Conservation (phyloP, 768 basidiomycete genomes). For the Hygrophoropsis aurantiaca region DNA sequence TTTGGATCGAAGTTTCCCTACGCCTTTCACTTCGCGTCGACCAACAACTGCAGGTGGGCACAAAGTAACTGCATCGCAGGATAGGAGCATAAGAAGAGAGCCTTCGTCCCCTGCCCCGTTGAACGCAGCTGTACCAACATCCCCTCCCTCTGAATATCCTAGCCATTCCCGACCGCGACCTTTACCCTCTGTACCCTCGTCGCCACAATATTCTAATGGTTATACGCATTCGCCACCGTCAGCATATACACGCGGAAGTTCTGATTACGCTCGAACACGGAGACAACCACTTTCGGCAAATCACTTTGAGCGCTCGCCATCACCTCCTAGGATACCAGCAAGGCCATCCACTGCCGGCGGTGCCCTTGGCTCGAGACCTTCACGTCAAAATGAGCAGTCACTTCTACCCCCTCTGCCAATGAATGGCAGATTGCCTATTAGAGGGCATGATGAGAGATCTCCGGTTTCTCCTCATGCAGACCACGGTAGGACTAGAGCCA, state of each 20-base stretch:
- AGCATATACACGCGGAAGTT: slow-evolving; percentile 13
- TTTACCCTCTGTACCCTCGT: slow-evolving; percentile 29
- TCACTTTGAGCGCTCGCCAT: not conserved
- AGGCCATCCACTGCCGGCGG: slow-evolving; percentile 45
- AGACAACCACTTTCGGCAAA: slow-evolving; percentile 11
- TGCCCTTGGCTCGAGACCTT: slow-evolving; percentile 13
- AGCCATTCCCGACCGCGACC: slow-evolving; percentile 14
- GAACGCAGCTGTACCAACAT: slow-evolving; percentile 8
- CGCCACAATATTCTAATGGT: slow-evolving; percentile 20
- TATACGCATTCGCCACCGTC: slow-evolving; percentile 15
- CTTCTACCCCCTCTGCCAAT: slow-evolving; percentile 4
- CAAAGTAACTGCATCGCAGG: slow-evolving; percentile 7
- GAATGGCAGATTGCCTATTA: not conserved
- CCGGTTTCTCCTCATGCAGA: slow-evolving; percentile 5
- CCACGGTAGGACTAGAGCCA: not conserved
- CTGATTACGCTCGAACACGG: slow-evolving; percentile 14
- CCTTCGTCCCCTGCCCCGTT: slow-evolving; percentile 21
- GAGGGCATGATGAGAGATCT: not conserved
- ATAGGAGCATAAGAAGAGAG: slow-evolving; percentile 19
- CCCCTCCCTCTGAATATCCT: slow-evolving; percentile 3
- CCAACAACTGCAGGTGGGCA: slow-evolving; percentile 2
- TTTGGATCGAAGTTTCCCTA: slow-evolving; percentile 1
- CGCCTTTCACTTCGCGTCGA: slow-evolving; percentile 15
- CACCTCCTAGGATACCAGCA: slow-evolving; percentile 14
- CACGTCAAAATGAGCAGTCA: slow-evolving; percentile 13